Percentiles rank a stretch among this genome's conserved stretches.
phyloP scores from a whole-genome alignment of 2,329 filamentous ascomycete genomes.

The Biscogniauxia sp. region DNA sequence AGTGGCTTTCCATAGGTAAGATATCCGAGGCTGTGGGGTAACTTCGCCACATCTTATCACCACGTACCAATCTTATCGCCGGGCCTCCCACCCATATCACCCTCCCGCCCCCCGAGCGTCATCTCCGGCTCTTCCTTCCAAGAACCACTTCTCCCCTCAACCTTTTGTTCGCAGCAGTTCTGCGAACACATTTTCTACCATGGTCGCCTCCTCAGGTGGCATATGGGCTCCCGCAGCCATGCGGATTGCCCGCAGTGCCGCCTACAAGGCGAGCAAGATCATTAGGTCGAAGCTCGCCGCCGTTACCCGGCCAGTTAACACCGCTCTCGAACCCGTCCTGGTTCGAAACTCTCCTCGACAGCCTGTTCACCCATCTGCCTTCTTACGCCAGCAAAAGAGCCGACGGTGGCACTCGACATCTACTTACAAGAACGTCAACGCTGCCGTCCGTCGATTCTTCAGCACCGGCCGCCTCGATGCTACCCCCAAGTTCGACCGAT shows the following conservation, averaged over 20 bases:
- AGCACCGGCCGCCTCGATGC: slow-evolving; percentile 37
- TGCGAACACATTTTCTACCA: slow-evolving; percentile 36
- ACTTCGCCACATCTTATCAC: background rate
- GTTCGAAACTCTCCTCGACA: slow-evolving; percentile 45
- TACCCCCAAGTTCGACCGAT: slow-evolving; percentile 43
- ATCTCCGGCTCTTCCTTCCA: slow-evolving; percentile 7
- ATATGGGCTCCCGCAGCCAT: slow-evolving; percentile 57
- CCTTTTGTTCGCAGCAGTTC: slow-evolving; percentile 18
- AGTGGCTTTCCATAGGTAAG: no score
- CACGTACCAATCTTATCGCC: background rate
- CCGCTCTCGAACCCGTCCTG: slow-evolving; percentile 46
- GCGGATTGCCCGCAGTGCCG: slow-evolving; percentile 52
- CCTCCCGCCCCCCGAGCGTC: slow-evolving; percentile 7
- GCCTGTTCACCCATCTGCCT: slow-evolving; percentile 50
- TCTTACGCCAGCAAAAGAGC: slow-evolving; percentile 50
- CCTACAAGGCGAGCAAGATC: slow-evolving; percentile 49
- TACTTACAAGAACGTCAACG: slow-evolving; percentile 42
- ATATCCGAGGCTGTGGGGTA: background rate
- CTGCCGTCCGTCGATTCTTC: slow-evolving; percentile 50
- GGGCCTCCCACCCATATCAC: slow-evolving; percentile 1
- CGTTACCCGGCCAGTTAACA: slow-evolving; percentile 44
- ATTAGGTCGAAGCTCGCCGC: slow-evolving; percentile 49
- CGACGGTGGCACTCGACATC: slow-evolving; percentile 50
- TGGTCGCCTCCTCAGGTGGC: slow-evolving; percentile 53
- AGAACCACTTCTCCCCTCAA: slow-evolving; percentile 9